phyloP scores from a whole-genome alignment of 768 basidiomycete species.

The Hygrophoropsis aurantiaca region DNA sequence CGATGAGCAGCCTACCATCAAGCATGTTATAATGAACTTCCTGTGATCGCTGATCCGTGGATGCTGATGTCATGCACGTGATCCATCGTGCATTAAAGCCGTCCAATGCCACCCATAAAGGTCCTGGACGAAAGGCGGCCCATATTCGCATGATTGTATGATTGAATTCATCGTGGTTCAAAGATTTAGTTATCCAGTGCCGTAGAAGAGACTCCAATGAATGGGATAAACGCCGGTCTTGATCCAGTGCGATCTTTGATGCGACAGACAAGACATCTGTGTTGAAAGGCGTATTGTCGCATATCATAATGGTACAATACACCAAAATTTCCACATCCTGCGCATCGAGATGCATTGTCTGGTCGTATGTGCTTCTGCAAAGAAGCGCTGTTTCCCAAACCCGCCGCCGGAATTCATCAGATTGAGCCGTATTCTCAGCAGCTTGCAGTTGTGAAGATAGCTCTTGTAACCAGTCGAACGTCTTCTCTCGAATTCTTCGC shows the following conservation, averaged over 20 bases:
- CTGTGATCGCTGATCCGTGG: constrained; percentile 2
- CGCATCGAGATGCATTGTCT: not conserved
- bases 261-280: not conserved
- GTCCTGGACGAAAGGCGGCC: constrained; percentile 22
- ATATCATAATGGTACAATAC: constrained; percentile 28
- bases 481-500: constrained; percentile 23
- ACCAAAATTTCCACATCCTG: constrained; percentile 27
- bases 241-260: constrained; percentile 20
- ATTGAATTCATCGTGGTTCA: constrained; percentile 22
- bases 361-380: constrained; percentile 38
- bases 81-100: constrained; percentile 24
- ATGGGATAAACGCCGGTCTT: constrained; percentile 29
- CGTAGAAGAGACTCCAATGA: constrained; percentile 16
- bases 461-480: constrained; percentile 33
- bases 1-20: constrained; percentile 7
- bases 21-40: constrained; percentile 7
- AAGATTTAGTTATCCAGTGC: constrained; percentile 7
- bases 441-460: constrained; percentile 17
- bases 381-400: constrained; percentile 33
- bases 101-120: not conserved
- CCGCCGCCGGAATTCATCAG: constrained; percentile 9
- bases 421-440: not conserved
- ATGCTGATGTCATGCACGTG: constrained; percentile 12
- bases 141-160: constrained; percentile 25
- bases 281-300: constrained; percentile 23